These are phyloP conservation scores for Penicillium sp. DNA, from an alignment of 2,329 filamentous ascomycete genomes.

Conservation along the genomic window DNA sequence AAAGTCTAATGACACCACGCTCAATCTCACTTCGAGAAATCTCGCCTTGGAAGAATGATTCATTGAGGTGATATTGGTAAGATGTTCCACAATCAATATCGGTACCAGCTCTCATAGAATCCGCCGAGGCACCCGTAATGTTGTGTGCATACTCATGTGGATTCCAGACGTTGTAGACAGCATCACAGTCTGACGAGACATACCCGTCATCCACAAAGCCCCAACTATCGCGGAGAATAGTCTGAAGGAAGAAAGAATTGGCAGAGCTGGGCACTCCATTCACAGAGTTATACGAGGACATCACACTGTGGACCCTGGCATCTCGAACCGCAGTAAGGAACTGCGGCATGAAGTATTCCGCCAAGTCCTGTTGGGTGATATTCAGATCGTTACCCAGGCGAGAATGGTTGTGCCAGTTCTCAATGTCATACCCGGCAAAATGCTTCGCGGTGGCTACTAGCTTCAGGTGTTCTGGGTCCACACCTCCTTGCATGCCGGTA, in stretches of 20 bases:
- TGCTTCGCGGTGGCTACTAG: conserved; percentile 60
- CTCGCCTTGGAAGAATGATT: conserved; percentile 45
- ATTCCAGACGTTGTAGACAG: conserved; percentile 60
- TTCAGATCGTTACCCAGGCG: conserved; percentile 56
- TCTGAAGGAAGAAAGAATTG: conserved; percentile 62
- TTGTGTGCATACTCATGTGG: conserved; percentile 52
- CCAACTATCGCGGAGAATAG: conserved; percentile 66
- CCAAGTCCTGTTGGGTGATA: conserved; percentile 62
- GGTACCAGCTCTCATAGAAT: conserved; percentile 53
- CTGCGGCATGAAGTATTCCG: conserved; percentile 67
- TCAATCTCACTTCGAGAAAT: conserved; percentile 51
- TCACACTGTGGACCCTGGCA: conserved; percentile 58
- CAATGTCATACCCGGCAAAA: conserved; percentile 60
- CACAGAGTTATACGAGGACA: conserved; percentile 65
- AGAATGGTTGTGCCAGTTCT: conserved; percentile 47
- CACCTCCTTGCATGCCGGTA: conserved; percentile 54
- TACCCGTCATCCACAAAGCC: conserved; percentile 62
- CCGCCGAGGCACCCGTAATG: conserved; percentile 49
- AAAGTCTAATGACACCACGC: conserved; percentile 49
- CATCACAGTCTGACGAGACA: conserved; percentile 66
- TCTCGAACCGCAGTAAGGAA: conserved; percentile 65
- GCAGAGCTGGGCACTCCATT: conserved; percentile 68
- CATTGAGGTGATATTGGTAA: conserved; percentile 48
- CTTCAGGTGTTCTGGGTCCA: conserved; percentile 38
- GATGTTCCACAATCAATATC: conserved; percentile 56